Evolutionary conservation across 2,329 filamentous ascomycete species (phyloP), one percentile per base, ranked within the genome.

Genomic region (Fusarium sp.): DNA sequence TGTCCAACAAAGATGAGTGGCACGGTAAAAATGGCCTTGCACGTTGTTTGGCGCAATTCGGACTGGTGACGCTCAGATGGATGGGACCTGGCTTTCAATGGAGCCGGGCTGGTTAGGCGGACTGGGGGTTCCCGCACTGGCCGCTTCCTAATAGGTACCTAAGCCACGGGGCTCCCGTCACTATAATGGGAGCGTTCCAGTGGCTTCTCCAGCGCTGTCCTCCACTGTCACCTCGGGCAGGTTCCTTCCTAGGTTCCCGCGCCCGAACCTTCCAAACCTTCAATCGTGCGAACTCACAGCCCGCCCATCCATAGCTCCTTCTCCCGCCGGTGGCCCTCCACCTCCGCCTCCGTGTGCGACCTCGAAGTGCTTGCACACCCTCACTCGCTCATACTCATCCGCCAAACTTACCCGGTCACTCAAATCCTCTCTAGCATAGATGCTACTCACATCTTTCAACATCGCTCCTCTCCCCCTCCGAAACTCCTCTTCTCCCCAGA

Each of bases 211-310:
- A 58, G 72, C 41, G 65, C 57, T 62, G 24, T 27, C 29, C 24
- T 16, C 58, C 45, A 61, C 52, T 20, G 60, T 57, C 65, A 37
- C 65, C 56, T 48, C 45, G 45, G 45, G 69, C 71, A 48, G 45
- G 45, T 57, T 65, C 65, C 72, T 57, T 48, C 45, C 14, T 18
- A 4, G 45, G 45, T 48, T 69, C 71, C 71, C 61, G 72, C 72
- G 35, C 52, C 57, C 59, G 64, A 64, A 72, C 74, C 72, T 69
- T 75, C 59, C 67, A 64, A 72, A 74, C 68, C 72, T 75, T 66
- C 72, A 63, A 72, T 72, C 68, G 52, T 68, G 52, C 35, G 57
- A 58, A 41, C 69, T 63, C 71, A 61, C 56, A 74, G 64, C 37
- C 24, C 57, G 35, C 22, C 29, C 41, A 22, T 48, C 29, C 41